Evolutionary conservation across 345 rosid species (phyloP), one percentile per base, ranked within the genome.

Genomic region (Linum lewisii): DNA sequence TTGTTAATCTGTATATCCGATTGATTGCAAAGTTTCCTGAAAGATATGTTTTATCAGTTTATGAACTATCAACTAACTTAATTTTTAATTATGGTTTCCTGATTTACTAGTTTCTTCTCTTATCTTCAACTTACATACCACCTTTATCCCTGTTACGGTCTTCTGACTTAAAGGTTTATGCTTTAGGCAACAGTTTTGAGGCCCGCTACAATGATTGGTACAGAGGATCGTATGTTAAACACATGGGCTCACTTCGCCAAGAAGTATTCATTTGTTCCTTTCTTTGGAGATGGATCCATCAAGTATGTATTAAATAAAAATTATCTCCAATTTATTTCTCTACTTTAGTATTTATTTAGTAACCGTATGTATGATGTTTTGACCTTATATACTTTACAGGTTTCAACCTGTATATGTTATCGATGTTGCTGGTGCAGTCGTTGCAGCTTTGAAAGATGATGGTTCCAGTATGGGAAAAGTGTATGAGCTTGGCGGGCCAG

Each of bases 401-500:
- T 82, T 94, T 69, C 95, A 94, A 69, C 97, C 97, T 16, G 96
- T 90, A 45, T 94, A 77, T 77, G 99, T 94, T 72, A 77, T 85
- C 37, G 99, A 94, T 80, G 90, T 82, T 78, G 99, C 96, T 80
- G 88, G 81, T 76, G 97, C 92, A 56, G 69, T 94, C 59, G 54
- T 87, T 60, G 82, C 96, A 44, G 92, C 97, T 65, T 72, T 94
- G 74, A 90, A 87, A 70, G 97, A 90, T 77, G 90, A 94, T 70
- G 99, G 93, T 32, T 57, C 73, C 69, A 90, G 95, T 78, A 90
- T 85, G 95, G 99, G 97, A 61, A 87, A 87, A 73, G 72, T 80
- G 56, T 94, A 84, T 34, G 96, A 94, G 78, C 82, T 90, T 77
- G 99, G 99, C 73, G 99, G 99, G 58, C 97, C 97, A 55, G 93